phyloP scores from a whole-genome alignment of 176 grass and related monocot genomes.

The Ensete glaucum region DNA sequence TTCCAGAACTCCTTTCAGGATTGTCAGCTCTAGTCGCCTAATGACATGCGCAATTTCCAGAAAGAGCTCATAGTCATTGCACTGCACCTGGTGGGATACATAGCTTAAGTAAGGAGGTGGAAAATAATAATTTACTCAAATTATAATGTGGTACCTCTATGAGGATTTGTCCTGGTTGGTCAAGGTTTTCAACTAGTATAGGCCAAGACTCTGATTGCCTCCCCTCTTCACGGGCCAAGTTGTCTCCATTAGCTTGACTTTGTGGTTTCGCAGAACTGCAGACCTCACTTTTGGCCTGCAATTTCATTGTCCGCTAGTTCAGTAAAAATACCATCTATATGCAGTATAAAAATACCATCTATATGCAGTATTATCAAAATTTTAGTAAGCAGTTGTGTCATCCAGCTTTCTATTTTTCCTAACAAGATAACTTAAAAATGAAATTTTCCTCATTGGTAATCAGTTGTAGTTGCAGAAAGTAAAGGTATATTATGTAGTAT shows the following conservation, averaged over 20 bases:
- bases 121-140: not conserved
- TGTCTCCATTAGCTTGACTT: slow-evolving; percentile 8
- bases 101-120: not conserved
- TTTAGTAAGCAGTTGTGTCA: not conserved
- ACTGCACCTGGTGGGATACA: slow-evolving; percentile 36
- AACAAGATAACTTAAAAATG: not conserved
- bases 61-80: slow-evolving; percentile 43
- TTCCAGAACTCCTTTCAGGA: slow-evolving; percentile 58
- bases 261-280: slow-evolving; percentile 1
- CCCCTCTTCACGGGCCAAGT: slow-evolving; percentile 1
- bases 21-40: slow-evolving; percentile 37
- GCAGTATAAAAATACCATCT: not conserved
- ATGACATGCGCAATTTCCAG: slow-evolving; percentile 43
- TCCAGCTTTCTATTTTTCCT: not conserved
- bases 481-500: not conserved
- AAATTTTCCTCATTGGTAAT: not conserved
- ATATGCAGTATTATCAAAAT: not conserved
- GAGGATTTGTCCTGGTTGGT: slow-evolving; percentile 55
- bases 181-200: slow-evolving; percentile 55
- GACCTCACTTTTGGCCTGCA: slow-evolving; percentile 1
- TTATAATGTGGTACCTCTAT: slow-evolving; percentile 36
- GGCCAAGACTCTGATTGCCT: slow-evolving; percentile 31
- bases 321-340: not conserved
- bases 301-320: not conserved
- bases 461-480: not conserved